These are phyloP conservation scores for Fusarium anguioides DNA, from an alignment of 2,329 filamentous ascomycete species.

Conservation along the genomic window DNA sequence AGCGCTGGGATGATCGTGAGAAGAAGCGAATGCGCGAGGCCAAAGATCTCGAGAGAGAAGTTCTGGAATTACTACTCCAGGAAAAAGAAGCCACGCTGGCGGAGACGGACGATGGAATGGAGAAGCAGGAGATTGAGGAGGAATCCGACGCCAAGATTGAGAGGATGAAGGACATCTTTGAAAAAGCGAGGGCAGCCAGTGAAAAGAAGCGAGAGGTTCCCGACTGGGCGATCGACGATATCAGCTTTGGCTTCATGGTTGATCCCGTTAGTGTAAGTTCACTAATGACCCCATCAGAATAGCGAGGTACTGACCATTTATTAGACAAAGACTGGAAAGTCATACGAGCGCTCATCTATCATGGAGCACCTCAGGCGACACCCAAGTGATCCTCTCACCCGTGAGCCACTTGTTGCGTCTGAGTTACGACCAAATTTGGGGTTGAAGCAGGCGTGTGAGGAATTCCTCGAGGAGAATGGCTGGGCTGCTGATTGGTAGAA, in stretches of 20 bases:
- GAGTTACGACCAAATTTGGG: slow-evolving; percentile 86
- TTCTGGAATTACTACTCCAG: slow-evolving; percentile 63
- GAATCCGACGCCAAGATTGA: slow-evolving; percentile 62
- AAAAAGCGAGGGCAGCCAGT: slow-evolving; percentile 57
- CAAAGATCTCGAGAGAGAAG: slow-evolving; percentile 68
- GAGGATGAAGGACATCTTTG: slow-evolving; percentile 61
- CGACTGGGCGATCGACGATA: slow-evolving; percentile 81
- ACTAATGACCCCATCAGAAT: not conserved
- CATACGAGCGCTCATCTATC: slow-evolving; percentile 88
- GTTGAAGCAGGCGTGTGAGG: slow-evolving; percentile 83
- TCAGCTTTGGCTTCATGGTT: slow-evolving; percentile 78
- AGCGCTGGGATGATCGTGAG: slow-evolving; percentile 84
- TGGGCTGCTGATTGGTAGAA: slow-evolving; percentile 91
- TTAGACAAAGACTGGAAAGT: slow-evolving; percentile 85
- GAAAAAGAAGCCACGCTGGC: slow-evolving; percentile 58
- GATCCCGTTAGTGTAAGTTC: slow-evolving; percentile 71
- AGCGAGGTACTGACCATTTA: slow-evolving; percentile 12
- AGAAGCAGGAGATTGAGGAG: slow-evolving; percentile 58
- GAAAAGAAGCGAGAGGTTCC: slow-evolving; percentile 71
- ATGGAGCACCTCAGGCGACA: slow-evolving; percentile 84
- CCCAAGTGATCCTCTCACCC: slow-evolving; percentile 83
- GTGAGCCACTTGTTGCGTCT: slow-evolving; percentile 73
- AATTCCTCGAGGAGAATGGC: slow-evolving; percentile 86
- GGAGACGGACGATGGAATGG: slow-evolving; percentile 58
- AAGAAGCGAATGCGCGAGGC: slow-evolving; percentile 66